Percentiles rank a stretch among this genome's conserved stretches.
phyloP scores from a whole-genome alignment of 2,329 filamentous ascomycete species.

The Aspergillus chevalieri region DNA sequence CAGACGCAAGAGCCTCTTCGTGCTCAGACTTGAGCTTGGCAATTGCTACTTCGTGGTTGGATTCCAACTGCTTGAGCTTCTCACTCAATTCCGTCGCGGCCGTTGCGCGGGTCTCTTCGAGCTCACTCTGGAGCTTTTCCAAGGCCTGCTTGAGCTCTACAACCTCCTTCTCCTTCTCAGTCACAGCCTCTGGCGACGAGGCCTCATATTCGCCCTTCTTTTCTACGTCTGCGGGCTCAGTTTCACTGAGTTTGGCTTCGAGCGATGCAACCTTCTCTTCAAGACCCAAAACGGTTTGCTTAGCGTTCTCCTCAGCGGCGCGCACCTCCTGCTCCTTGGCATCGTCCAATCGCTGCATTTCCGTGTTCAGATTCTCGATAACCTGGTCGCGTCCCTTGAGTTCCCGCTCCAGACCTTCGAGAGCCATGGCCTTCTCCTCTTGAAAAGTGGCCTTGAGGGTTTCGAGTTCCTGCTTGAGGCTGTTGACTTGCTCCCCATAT shows the following conservation, averaged over 20 bases:
- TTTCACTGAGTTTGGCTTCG: conserved; percentile 28
- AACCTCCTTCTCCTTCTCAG: conserved; percentile 33
- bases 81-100: conserved; percentile 15
- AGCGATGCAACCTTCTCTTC: conserved; percentile 32
- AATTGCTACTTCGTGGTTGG: conserved; percentile 23
- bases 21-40: conserved; percentile 11
- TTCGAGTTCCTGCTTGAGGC: conserved; percentile 27
- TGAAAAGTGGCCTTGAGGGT: conserved; percentile 21
- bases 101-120: conserved; percentile 21
- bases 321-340: conserved; percentile 32
- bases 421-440: conserved; percentile 26
- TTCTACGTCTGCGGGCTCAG: conserved; percentile 22
- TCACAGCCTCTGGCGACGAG: conserved; percentile 14
- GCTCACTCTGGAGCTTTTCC: conserved; percentile 27
- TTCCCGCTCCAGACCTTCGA: conserved; percentile 28
- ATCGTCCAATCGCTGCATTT: conserved; percentile 29
- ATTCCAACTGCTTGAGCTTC: conserved; percentile 23
- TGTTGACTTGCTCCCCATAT: conserved; percentile 23
- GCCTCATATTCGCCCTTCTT: conserved; percentile 19
- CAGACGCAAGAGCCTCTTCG: conserved; percentile 13
- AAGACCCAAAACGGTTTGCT: conserved; percentile 22
- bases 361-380: conserved; percentile 33
- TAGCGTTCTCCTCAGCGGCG: conserved; percentile 28
- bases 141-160: conserved; percentile 27
- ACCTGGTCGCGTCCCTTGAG: conserved; percentile 32